Evolutionary conservation across 768 basidiomycete genomes (phyloP), one percentile per base, ranked within the genome.

Genomic region (Naematelia aurantialba): DNA sequence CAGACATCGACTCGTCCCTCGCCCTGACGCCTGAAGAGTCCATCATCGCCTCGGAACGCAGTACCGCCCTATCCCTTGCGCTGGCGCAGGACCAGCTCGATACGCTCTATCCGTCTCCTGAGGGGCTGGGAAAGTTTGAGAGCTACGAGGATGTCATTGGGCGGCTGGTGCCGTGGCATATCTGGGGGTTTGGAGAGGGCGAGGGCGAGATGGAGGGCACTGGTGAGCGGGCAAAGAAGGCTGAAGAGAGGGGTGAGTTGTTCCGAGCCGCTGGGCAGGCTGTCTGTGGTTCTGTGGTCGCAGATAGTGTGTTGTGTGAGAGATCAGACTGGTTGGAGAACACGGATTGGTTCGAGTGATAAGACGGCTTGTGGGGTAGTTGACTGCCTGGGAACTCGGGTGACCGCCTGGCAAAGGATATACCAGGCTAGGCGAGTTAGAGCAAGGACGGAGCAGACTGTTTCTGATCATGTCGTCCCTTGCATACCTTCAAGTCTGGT

Each of bases 161-260:
- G 45, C 34, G 66, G 14, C 39, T 70, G 21, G 24, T 70, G 14
- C 68, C 68, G 1, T 67, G 58, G 52, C 68, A 70, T 55, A 27
- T 70, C 5, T 70, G 68, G 68, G 63, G 67, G 45, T 52, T 67
- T 12, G 61, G 63, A 31, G 68, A 67, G 39, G 58, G 65, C 45
- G 68, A 70, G 55, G 50, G 65, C 21, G 66, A 55, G 4, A 5
- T 59, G 14, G 22, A 29, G 17, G n/a, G 26, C n/a, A 56, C 26
- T 52, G 50, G 56, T 25, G 42, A 25, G 10, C 19, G 44, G 54
- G 56, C 21, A 14, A 45, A 19, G 26, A 56, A 56, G 27, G 42
- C 21, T 4, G n/a, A 48, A 34, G 50, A 44, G 26, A 39, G 30
- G 22, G 56, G 60, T 30, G 49, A 45, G 58, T 53, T 10, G n/a